Evolutionary conservation across 139 green algal genomes (phyloP), one percentile per base, ranked within the genome.

Genomic region (Chara braunii): DNA sequence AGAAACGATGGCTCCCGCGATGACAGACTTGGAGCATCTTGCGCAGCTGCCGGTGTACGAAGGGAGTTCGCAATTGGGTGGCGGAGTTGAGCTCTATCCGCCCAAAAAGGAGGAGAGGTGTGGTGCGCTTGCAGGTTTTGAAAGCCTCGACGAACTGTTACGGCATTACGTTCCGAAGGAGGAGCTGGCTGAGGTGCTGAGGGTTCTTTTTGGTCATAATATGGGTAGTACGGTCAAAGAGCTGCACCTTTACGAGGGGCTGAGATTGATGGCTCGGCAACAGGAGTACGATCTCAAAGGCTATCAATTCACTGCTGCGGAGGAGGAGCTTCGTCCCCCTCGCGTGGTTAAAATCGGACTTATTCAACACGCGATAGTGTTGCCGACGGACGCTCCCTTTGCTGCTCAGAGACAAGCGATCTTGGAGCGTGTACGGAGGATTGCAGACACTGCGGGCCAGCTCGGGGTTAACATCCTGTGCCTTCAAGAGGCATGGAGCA

Each of bases 391-490:
- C 18, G 86, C 84, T 3, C 90, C 90, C 0, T 96, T 85, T 52
- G 40, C 51, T 1, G 76, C 91, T 31, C 91, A 97, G 62, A 78
- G 73, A 55, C 75, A 87, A 70, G 87, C 80, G 2, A 87, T 95
- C 6, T 75, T 81, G 0, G 65, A 76, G 2, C 78, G 80, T 1
- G 70, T 94, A 4, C 37, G 40, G 0, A 36, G 85, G 23, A 70
- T 96, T 1, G 70, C 94, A 0, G 74, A 91, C 12, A 64, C 78
- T 1, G 92, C 91, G 5, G 91, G 83, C 4, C 60, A 78, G 31
- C 74, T 75, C 2, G 85, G 87, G 0, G 90, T 90, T n/a, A 86
- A 97, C 23, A 65, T 97, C 0, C 54, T 95, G 2, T 97, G 91
- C 65, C 59, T 98, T 44, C 91, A 70, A 57, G 91, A 97, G 73